Percentiles rank a stretch among this genome's conserved stretches.
phyloP scores from a whole-genome alignment of 805 yeast genomes.

The Candida sonorensis region DNA sequence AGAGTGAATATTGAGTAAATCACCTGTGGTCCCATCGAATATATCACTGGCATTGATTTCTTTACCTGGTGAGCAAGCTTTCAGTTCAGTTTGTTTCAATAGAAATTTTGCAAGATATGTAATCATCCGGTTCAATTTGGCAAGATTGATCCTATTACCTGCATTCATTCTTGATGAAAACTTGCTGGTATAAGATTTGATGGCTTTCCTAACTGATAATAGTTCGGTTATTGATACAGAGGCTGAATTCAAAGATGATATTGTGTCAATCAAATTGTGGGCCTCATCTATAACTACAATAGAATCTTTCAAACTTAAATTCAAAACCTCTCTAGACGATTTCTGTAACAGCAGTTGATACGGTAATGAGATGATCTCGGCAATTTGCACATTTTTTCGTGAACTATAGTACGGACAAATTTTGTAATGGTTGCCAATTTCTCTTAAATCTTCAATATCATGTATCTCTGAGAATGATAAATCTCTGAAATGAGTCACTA shows the following conservation, averaged over 20 bases:
- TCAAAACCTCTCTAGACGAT: constrained; percentile 51
- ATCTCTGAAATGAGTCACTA: constrained; percentile 43
- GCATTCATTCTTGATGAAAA: constrained; percentile 62
- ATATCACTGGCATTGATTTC: constrained; percentile 46
- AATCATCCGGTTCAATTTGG: constrained; percentile 55
- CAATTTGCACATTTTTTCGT: constrained; percentile 44
- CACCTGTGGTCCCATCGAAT: constrained; percentile 56
- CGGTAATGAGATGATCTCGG: constrained; percentile 80
- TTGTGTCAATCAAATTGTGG: constrained; percentile 77
- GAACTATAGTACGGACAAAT: constrained; percentile 82
- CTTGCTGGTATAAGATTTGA: constrained; percentile 49
- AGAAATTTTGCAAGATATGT: constrained; percentile 46
- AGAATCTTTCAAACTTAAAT: constrained; percentile 52
- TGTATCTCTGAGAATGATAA: constrained; percentile 46
- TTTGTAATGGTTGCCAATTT: constrained; percentile 46
- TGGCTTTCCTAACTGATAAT: constrained; percentile 34
- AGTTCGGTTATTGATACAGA: constrained; percentile 47
- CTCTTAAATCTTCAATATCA: constrained; percentile 75
- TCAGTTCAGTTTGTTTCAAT: constrained; percentile 18
- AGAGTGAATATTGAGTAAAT: constrained; percentile 61
- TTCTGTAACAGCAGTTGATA: constrained; percentile 70
- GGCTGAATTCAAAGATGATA: constrained; percentile 62
- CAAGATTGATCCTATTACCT: constrained; percentile 62
- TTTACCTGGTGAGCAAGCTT: constrained; percentile 41
- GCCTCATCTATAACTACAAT: constrained; percentile 88